A percentile compares a stretch with the other conserved stretches of the same genome.
These are phyloP conservation scores for Agrocybe chaxingu DNA, from an alignment of 768 basidiomycete genomes.

Conservation along the genomic window DNA sequence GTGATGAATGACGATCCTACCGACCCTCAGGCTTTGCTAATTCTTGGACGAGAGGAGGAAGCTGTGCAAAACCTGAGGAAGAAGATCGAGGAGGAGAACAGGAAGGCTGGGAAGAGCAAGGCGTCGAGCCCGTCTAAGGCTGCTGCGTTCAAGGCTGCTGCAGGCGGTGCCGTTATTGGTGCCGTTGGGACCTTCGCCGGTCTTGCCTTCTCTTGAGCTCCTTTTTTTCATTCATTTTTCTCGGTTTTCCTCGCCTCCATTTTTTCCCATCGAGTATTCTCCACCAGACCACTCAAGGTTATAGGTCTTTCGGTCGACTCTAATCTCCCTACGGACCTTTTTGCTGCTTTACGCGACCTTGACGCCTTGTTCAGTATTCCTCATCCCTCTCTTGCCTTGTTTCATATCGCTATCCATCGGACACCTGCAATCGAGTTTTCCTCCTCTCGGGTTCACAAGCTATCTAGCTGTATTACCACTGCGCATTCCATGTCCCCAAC, in stretches of 20 bases:
- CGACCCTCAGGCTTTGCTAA: slow-evolving; percentile 41
- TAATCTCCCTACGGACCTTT: too few species aligned
- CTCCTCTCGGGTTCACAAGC: too few species aligned
- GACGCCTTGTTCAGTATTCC: too few species aligned
- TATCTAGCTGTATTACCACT: too few species aligned
- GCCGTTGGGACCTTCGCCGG: slow-evolving; percentile 60
- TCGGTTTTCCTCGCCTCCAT: neutral
- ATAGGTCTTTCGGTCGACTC: too few species aligned
- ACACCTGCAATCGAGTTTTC: too few species aligned
- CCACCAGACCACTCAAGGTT: neutral
- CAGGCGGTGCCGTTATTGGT: slow-evolving; percentile 58
- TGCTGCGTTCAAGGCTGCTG: slow-evolving; percentile 37
- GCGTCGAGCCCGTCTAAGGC: slow-evolving; percentile 3
- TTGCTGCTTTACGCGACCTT: too few species aligned
- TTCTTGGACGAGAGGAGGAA: slow-evolving; percentile 50
- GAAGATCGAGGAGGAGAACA: slow-evolving; percentile 28
- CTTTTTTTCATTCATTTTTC: neutral
- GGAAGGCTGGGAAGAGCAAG: slow-evolving; percentile 16
- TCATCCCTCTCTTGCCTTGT: too few species aligned
- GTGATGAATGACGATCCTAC: slow-evolving; percentile 33
- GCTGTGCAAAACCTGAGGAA: slow-evolving; percentile 39
- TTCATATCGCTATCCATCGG: too few species aligned
- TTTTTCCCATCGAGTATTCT: neutral
- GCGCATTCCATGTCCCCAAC: too few species aligned
- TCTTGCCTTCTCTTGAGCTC: slow-evolving; percentile 43